Percentiles rank a stretch among this genome's conserved stretches.
Evolutionary conservation across 805 yeast species (phyloP).

Genomic region (Ogataea paraovalis): DNA sequence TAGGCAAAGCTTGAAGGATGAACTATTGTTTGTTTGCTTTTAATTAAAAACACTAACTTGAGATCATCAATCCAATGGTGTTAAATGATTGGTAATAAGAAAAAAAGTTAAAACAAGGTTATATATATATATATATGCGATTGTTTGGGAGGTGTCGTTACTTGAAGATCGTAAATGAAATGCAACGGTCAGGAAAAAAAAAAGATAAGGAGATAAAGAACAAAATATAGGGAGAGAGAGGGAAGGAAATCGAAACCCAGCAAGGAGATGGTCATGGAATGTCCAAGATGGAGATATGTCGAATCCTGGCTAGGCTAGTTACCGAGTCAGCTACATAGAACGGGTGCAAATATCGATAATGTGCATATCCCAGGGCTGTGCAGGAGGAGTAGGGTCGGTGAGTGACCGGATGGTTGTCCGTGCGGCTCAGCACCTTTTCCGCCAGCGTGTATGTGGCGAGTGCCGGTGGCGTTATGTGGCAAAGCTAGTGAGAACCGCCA

Average conservation of each 20-base stretch:
- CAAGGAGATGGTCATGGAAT: background rate
- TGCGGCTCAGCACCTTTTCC: background rate
- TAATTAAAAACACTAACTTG: background rate
- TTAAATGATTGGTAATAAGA: too few relatives aligned
- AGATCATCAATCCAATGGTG: too few relatives aligned
- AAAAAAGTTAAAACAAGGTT: too few relatives aligned
- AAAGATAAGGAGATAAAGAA: background rate
- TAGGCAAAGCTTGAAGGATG: background rate
- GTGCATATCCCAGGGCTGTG: constrained; percentile 1
- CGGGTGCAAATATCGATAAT: too few relatives aligned
- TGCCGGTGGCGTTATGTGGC: background rate
- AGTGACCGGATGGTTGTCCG: background rate
- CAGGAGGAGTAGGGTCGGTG: background rate
- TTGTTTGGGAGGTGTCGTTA: background rate
- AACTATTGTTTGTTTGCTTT: background rate
- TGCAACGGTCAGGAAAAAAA: background rate
- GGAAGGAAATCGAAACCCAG: background rate
- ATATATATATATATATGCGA: background rate
- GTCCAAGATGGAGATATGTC: background rate
- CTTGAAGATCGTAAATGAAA: background rate
- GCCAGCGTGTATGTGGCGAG: too few relatives aligned
- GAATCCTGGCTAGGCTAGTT: background rate
- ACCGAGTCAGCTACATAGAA: too few relatives aligned
- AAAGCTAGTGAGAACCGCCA: too few relatives aligned
- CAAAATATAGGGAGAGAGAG: background rate